Conservation (phyloP, 495 filamentous ascomycete species). For the Hypoxylon fuscum region DNA sequence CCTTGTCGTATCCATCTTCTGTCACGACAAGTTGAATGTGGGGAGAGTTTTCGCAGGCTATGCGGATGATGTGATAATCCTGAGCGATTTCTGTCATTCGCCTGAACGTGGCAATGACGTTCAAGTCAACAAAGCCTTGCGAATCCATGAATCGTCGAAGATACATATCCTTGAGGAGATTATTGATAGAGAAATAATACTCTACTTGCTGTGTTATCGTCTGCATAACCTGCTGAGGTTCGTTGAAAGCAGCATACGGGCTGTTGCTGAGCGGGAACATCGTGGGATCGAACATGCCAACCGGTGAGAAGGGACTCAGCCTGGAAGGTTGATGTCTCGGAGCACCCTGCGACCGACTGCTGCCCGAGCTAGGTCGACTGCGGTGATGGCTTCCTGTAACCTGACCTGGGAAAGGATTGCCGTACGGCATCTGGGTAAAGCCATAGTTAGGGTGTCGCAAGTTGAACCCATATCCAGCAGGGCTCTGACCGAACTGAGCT, state of each 20-base stretch:
- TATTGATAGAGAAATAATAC: conserved; percentile 97
- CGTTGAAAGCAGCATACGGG: conserved; percentile 69
- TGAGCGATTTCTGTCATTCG: conserved; percentile 77
- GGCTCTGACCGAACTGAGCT: conserved; percentile 31
- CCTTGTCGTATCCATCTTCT: conserved; percentile 77
- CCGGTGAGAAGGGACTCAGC: conserved; percentile 17
- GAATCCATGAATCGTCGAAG: conserved; percentile 92
- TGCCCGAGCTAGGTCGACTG: conserved; percentile 33
- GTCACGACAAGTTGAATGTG: conserved; percentile 74
- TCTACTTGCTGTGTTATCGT: conserved; percentile 69
- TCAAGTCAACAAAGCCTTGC: conserved; percentile 86
- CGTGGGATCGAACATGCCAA: conserved; percentile 61
- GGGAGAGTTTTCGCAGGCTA: conserved; percentile 74
- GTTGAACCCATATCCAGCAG: conserved; percentile 39
- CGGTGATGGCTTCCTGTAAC: conserved; percentile 24
- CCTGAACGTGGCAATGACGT: conserved; percentile 81
- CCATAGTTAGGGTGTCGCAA: conserved; percentile 60
- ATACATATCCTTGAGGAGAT: conserved; percentile 93
- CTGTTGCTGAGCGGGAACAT: conserved; percentile 69
- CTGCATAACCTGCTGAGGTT: conserved; percentile 57
- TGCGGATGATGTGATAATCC: conserved; percentile 75
- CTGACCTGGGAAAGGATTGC: conserved; percentile 29
- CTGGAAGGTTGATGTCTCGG: conserved; percentile 38
- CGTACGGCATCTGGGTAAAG: conserved; percentile 44
- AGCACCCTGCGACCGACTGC: conserved; percentile 30